These are phyloP conservation scores for Lactarius sp. DNA, from an alignment of 768 basidiomycete genomes.

Conservation along the genomic window DNA sequence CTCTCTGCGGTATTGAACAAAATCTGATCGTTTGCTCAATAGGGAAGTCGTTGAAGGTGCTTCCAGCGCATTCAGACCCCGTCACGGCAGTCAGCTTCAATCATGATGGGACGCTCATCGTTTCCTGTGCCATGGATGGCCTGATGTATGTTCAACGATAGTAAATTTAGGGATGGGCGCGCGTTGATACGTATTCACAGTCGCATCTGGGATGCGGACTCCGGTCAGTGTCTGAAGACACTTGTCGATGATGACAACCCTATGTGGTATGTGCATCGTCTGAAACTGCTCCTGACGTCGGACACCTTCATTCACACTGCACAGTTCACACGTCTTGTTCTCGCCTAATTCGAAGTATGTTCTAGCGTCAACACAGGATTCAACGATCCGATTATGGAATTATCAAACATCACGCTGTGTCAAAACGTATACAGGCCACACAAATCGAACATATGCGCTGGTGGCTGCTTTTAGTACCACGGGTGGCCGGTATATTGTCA, in stretches of 20 bases:
- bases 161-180: not conserved
- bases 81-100: constrained; percentile 94
- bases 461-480: constrained; percentile 60
- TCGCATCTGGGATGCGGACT: constrained; percentile 96
- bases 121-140: constrained; percentile 95
- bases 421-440: constrained; percentile 88
- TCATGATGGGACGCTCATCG: constrained; percentile 89
- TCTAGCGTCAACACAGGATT: constrained; percentile 89
- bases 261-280: constrained; percentile 57
- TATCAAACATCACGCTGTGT: constrained; percentile 86
- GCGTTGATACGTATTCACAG: constrained; percentile 39
- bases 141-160: constrained; percentile 61
- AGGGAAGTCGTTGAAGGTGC: constrained; percentile 81
- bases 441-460: constrained; percentile 80
- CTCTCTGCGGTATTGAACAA: not conserved
- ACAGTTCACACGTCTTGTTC: constrained; percentile 82
- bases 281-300: not conserved
- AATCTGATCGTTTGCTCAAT: not conserved
- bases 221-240: constrained; percentile 97
- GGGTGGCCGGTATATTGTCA: constrained; percentile 65
- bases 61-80: constrained; percentile 97
- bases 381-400: constrained; percentile 92
- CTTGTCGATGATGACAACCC: constrained; percentile 96
- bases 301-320: not conserved
- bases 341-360: constrained; percentile 90